A percentile compares a stretch with the other conserved stretches of the same genome.
phyloP scores from a whole-genome alignment of 1,284 basidiomycete species.

The Quambalaria eucalypti region DNA sequence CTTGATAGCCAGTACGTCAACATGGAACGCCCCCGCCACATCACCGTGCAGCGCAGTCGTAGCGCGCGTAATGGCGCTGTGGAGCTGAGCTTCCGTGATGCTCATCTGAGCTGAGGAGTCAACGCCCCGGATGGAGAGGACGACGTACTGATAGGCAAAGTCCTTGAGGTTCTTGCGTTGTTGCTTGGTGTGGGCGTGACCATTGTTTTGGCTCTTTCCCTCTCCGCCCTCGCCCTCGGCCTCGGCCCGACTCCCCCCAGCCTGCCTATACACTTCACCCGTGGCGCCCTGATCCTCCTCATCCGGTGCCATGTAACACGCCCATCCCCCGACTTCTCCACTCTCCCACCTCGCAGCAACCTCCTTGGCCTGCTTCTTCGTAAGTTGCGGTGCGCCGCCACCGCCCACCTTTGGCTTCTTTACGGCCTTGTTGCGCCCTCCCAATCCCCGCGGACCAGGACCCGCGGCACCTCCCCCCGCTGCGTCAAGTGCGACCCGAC shows the following conservation, averaged over 20 bases:
- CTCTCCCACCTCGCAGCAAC: conserved; percentile 56
- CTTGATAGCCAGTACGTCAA: conserved; percentile 1
- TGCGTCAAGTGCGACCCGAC: conserved; percentile 24
- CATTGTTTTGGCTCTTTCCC: conserved; percentile 5
- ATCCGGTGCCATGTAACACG: conserved; percentile 91
- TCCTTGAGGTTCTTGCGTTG: background rate
- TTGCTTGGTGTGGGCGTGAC: background rate
- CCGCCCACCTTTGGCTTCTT: background rate
- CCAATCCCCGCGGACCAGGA: conserved; percentile 39
- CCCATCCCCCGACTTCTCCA: conserved; percentile 86
- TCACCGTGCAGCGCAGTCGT: background rate
- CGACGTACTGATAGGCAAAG: background rate
- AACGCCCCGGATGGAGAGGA: background rate
- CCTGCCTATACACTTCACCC: conserved; percentile 67
- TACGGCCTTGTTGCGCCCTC: conserved; percentile 35
- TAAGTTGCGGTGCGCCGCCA: conserved; percentile 4
- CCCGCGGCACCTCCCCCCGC: conserved; percentile 19
- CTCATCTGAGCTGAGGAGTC: background rate
- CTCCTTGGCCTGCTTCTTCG: conserved; percentile 32
- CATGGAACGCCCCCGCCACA: background rate
- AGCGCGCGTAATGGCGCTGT: background rate
- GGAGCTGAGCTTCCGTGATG: background rate
- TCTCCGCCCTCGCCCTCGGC: conserved; percentile 29
- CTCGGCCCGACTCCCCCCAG: conserved; percentile 51
- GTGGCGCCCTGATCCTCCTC: conserved; percentile 72